Evolutionary conservation across 2,329 filamentous ascomycete species (phyloP).

Genomic region (Pyricularia grisea): DNA sequence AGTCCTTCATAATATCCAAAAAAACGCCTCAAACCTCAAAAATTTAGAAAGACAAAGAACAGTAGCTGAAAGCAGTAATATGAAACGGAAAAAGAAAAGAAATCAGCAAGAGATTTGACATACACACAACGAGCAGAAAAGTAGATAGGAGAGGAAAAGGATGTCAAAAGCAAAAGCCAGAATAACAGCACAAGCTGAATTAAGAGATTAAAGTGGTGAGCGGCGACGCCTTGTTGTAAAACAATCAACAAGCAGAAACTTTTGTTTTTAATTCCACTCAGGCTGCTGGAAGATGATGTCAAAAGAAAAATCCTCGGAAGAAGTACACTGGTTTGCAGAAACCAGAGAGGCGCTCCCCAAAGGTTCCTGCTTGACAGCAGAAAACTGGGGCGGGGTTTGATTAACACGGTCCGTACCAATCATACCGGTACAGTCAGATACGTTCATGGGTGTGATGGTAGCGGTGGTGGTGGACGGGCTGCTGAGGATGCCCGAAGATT

Average conservation of each 20-base stretch:
- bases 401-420: background rate
- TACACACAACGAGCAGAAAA: background rate
- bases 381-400: background rate
- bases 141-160: background rate
- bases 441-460: conserved; percentile 14
- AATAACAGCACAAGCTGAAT: background rate
- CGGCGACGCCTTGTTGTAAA: background rate
- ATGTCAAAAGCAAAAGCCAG: background rate
- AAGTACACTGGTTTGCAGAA: conserved; percentile 8
- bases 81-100: background rate
- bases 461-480: conserved; percentile 15
- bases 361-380: background rate
- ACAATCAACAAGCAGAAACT: conserved; percentile 4
- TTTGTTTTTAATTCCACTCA: background rate
- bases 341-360: background rate
- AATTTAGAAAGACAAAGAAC: background rate
- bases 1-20: background rate
- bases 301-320: conserved; percentile 9
- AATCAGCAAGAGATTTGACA: background rate
- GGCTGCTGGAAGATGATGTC: conserved; percentile 1
- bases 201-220: background rate
- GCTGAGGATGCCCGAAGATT: conserved; percentile 6
- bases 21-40: background rate
- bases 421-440: background rate
- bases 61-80: background rate